Conservation (phyloP, 2,329 filamentous ascomycete species). For the Mycosphaerelloides madeirae region DNA sequence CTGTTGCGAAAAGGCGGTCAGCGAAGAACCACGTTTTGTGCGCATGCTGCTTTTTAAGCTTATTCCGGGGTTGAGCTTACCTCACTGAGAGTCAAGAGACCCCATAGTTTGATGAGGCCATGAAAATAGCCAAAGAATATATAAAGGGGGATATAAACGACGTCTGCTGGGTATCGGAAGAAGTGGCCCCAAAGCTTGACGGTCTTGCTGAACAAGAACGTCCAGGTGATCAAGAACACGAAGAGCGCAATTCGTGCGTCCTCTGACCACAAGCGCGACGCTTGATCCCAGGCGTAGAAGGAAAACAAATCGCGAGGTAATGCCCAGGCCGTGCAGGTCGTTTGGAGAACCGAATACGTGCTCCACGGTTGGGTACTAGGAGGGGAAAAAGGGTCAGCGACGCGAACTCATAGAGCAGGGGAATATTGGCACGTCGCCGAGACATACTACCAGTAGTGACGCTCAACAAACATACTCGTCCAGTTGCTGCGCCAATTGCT, state of each 20-base stretch:
- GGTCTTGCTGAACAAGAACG: slow-evolving; percentile 76
- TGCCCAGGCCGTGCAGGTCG: slow-evolving; percentile 85
- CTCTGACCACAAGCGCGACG: slow-evolving; percentile 47
- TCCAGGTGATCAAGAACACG: slow-evolving; percentile 64
- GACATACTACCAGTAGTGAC: slow-evolving; percentile 81
- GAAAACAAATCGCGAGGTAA: slow-evolving; percentile 72
- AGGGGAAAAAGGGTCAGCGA: slow-evolving; percentile 18
- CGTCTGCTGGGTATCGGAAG: slow-evolving; percentile 73
- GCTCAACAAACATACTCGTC: slow-evolving; percentile 79
- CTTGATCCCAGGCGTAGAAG: slow-evolving; percentile 64
- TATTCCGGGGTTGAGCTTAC: slow-evolving; percentile 51
- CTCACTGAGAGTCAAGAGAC: slow-evolving; percentile 64
- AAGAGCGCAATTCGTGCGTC: slow-evolving; percentile 45
- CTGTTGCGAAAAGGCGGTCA: slow-evolving; percentile 46
- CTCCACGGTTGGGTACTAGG: slow-evolving; percentile 84
- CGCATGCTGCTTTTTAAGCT: slow-evolving; percentile 9
- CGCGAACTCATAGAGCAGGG: background rate
- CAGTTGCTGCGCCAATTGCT: slow-evolving; percentile 98
- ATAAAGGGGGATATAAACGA: slow-evolving; percentile 76
- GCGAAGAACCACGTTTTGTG: slow-evolving; percentile 10
- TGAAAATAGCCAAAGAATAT: slow-evolving; percentile 91
- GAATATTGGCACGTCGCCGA: slow-evolving; percentile 15
- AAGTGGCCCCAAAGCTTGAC: slow-evolving; percentile 88
- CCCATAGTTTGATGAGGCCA: slow-evolving; percentile 86
- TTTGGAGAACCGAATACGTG: slow-evolving; percentile 86